phyloP scores from a whole-genome alignment of 2,329 filamentous ascomycete genomes.

The Didymella segeticola region DNA sequence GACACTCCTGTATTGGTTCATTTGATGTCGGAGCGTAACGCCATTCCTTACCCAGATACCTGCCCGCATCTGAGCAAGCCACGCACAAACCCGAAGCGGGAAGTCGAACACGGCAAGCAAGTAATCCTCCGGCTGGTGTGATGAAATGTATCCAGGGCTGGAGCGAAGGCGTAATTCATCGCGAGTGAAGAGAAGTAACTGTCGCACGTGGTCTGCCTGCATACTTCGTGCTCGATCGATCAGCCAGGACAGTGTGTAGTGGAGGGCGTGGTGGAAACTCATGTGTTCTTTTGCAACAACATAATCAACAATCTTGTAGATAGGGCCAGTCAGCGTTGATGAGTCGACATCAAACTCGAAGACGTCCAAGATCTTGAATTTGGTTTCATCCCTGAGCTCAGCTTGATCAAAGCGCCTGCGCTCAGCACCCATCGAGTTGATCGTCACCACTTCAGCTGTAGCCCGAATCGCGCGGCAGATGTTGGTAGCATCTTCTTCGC shows the following conservation, averaged over 20 bases:
- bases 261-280: slow-evolving; percentile 96
- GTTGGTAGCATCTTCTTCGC: slow-evolving; percentile 68
- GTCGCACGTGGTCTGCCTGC: slow-evolving; percentile 68
- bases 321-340: slow-evolving; percentile 47
- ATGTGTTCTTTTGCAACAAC: slow-evolving; percentile 88
- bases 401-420: slow-evolving; percentile 81
- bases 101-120: slow-evolving; percentile 90
- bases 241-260: slow-evolving; percentile 96
- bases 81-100: slow-evolving; percentile 89
- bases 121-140: slow-evolving; percentile 74
- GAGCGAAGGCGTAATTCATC: slow-evolving; percentile 72
- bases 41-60: slow-evolving; percentile 99
- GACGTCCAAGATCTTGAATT: slow-evolving; percentile 77
- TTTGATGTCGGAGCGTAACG: slow-evolving; percentile 93
- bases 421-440: slow-evolving; percentile 90
- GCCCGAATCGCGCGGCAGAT: slow-evolving; percentile 76
- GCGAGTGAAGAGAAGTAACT: slow-evolving; percentile 74
- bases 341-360: slow-evolving; percentile 75
- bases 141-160: slow-evolving; percentile 64
- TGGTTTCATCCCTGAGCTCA: slow-evolving; percentile 85
- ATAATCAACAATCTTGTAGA: slow-evolving; percentile 74
- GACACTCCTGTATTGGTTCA: slow-evolving; percentile 89
- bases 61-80: slow-evolving; percentile 97
- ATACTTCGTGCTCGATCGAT: slow-evolving; percentile 86
- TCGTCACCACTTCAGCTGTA: slow-evolving; percentile 81